Percentiles rank a stretch among this genome's conserved stretches.
Conservation (phyloP, 805 yeast species). For the Ogataea chonburiensis region DNA sequence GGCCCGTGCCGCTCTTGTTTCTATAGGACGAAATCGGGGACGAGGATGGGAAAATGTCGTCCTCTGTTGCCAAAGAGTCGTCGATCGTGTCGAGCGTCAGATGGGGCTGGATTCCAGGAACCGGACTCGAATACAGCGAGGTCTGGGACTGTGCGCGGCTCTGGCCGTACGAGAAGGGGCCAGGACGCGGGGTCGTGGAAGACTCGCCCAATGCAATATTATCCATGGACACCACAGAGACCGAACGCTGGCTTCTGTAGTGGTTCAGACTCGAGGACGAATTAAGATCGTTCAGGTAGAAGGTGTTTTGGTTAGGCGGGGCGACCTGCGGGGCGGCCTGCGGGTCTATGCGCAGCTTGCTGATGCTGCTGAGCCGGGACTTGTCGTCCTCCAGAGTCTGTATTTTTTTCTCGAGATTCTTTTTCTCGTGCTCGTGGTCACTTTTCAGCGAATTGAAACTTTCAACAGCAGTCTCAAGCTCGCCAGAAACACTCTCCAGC, state of each 20-base stretch:
- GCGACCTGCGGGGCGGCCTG: constrained; percentile 3
- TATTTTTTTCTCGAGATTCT: constrained; percentile 25
- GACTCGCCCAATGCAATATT: constrained; percentile 48
- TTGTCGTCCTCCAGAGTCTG: constrained; percentile 32
- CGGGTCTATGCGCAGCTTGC: constrained; percentile 18
- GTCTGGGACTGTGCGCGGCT: constrained; percentile 13
- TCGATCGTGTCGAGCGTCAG: constrained; percentile 15
- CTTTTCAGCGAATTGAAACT: constrained; percentile 29
- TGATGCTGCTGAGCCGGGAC: constrained; percentile 16
- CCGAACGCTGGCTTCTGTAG: constrained; percentile 25
- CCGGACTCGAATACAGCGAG: constrained; percentile 13
- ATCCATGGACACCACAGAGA: constrained; percentile 26
- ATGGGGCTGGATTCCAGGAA: constrained; percentile 8
- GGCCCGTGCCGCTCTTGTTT: constrained; percentile 9
- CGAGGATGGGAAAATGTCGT: constrained; percentile 16
- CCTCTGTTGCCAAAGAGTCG: constrained; percentile 16
- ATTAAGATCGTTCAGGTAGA: constrained; percentile 34
- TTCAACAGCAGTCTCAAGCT: constrained; percentile 18
- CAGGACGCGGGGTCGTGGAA: constrained; percentile 43
- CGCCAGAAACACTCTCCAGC: constrained; percentile 21
- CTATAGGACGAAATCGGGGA: constrained; percentile 20
- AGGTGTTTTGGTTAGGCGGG: constrained; percentile 12
- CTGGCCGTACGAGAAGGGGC: constrained; percentile 6
- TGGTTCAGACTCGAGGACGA: constrained; percentile 26
- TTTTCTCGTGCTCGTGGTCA: constrained; percentile 32